Conservation (phyloP, 495 filamentous ascomycete species). For the Aspergillus asperescens region DNA sequence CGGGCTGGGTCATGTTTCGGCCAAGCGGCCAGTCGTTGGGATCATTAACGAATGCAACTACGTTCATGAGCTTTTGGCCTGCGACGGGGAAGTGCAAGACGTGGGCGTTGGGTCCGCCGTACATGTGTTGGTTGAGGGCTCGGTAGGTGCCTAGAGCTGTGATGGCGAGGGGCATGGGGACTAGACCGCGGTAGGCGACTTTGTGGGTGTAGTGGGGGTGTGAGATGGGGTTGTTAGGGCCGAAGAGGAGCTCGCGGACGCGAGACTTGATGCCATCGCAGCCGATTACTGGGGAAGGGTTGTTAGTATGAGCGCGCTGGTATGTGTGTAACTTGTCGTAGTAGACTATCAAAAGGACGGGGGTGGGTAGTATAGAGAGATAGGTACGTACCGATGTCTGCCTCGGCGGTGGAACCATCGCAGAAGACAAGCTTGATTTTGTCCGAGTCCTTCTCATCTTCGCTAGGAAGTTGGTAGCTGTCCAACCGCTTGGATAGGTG, state of each 20-base stretch:
- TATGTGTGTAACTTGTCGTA: too few species aligned
- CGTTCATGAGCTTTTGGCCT: constrained; percentile 36
- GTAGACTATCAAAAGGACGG: too few species aligned
- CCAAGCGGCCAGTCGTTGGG: constrained; percentile 31
- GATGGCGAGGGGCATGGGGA: constrained; percentile 43
- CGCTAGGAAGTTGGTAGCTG: background rate
- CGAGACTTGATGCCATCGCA: constrained; percentile 56
- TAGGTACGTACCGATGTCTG: constrained; percentile 39
- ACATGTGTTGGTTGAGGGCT: constrained; percentile 37
- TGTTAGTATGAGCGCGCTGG: background rate
- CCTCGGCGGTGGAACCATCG: constrained; percentile 50
- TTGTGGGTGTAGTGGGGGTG: constrained; percentile 48
- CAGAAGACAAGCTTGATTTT: constrained; percentile 45
- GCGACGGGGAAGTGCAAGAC: constrained; percentile 44
- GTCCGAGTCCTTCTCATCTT: constrained; percentile 6
- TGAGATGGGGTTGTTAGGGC: constrained; percentile 31
- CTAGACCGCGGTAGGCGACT: constrained; percentile 48
- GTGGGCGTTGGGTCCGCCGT: constrained; percentile 42
- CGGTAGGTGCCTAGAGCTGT: constrained; percentile 38
- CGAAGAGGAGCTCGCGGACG: constrained; percentile 43
- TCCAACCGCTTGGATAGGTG: constrained; percentile 39
- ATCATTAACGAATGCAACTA: constrained; percentile 43
- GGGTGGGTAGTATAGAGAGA: too few species aligned
- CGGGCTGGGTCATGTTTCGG: constrained; percentile 19
- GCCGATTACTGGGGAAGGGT: constrained; percentile 36